phyloP scores from a whole-genome alignment of 176 grass and related monocot genomes.

The Carex pumila region DNA sequence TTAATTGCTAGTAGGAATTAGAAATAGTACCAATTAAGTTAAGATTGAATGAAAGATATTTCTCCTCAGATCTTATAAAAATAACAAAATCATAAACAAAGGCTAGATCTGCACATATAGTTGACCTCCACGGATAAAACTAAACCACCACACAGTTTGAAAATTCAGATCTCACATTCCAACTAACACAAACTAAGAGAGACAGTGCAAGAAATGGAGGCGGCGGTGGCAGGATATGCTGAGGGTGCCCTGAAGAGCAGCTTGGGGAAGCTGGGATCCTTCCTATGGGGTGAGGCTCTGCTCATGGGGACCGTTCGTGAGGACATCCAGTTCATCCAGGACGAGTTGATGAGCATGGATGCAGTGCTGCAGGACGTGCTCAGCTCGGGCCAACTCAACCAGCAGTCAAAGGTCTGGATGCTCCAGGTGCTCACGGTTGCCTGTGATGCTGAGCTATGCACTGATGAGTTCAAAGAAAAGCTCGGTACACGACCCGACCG shows the following conservation, averaged over 20 bases:
- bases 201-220: no score
- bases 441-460: constrained; percentile 16
- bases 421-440: background rate
- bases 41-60: no score
- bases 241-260: background rate
- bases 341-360: constrained; percentile 9
- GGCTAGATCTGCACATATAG: no score
- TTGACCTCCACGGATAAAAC: no score
- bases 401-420: background rate
- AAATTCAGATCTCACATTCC: no score
- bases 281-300: background rate
- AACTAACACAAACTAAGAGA: no score
- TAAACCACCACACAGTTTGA: no score
- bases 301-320: background rate
- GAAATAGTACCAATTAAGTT: no score
- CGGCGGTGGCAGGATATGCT: no score
- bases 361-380: background rate
- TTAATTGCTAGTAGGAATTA: no score
- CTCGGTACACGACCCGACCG: background rate
- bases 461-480: background rate
- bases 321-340: background rate
- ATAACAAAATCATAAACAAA: no score
- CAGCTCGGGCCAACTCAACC: background rate
- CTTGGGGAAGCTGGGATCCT: background rate
- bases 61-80: no score